A percentile compares a stretch with the other conserved stretches of the same genome.
Conservation (phyloP, 306 rosid species). For the Vigna hirtella region DNA sequence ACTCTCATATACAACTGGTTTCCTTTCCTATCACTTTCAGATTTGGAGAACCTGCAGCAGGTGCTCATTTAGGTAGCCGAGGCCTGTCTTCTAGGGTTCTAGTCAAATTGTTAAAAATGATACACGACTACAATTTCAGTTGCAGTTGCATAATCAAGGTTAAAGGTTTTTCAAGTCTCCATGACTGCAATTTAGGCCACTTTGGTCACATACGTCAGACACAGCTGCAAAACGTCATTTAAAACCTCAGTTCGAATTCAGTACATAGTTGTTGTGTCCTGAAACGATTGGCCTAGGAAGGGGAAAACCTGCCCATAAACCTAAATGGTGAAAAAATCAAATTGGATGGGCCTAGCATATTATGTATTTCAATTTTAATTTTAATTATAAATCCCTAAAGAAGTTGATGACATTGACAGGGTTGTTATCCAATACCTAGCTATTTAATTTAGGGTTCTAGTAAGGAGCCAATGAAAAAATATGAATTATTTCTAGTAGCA, state of each 20-base stretch:
- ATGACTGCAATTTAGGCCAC: not conserved
- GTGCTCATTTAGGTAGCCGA: not conserved
- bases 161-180: not conserved
- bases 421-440: too few relatives aligned
- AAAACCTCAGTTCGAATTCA: not conserved
- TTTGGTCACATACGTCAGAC: not conserved
- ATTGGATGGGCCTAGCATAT: too few relatives aligned
- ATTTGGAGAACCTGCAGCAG: not conserved
- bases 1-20: not conserved
- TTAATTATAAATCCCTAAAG: too few relatives aligned
- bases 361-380: too few relatives aligned
- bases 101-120: not conserved
- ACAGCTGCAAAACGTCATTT: not conserved
- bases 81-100: not conserved
- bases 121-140: not conserved
- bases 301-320: too few relatives aligned
- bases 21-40: not conserved
- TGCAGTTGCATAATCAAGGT: not conserved
- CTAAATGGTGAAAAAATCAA: too few relatives aligned
- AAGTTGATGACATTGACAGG: too few relatives aligned
- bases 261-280: not conserved
- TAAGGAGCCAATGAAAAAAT: too few relatives aligned
- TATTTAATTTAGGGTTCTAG: too few relatives aligned
- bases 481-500: too few relatives aligned
- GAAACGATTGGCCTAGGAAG: too few relatives aligned